Evolutionary conservation across 805 yeast species (phyloP), one percentile per base, ranked within the genome.

Genomic region (Henningerozyma blattae): DNA sequence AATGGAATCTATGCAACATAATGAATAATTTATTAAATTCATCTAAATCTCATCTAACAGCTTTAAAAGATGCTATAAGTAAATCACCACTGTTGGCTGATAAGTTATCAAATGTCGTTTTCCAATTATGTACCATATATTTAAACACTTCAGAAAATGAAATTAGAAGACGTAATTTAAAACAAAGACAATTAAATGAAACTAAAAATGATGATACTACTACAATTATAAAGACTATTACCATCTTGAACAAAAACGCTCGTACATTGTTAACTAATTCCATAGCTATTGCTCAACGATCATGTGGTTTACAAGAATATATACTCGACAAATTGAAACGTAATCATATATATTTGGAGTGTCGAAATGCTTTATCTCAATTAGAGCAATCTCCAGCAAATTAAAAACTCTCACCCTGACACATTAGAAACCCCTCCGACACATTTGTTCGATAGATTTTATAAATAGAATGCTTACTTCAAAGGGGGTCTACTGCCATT

Each of bases 241-340:
- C 34, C 1, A 34, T 49, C 4, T 34, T 54, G 27, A 28, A 40
- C 40, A 51, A 52, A 35, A 54, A 54, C 27, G 47, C 50, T 6
- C 34, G 31, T 18, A 45, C 48, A 3, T 37, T 50, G 14, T 35
- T 50, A 13, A 24, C 36, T 13, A 54, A 54, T 24, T 52, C 53
- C 1, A 35, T 34, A 7, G 41, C 33, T 18, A 48, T 49, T n/a
- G 45, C 57, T 3, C 43, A 50, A 28, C 34, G 34, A 30, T 39
- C 55, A 7, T 52, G 58, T 35, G 59, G 59, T 4, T 30, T 54
- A 18, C 47, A 48, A 35, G 59, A 54, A 32, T 44, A 41, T 25
- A 43, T 54, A 9, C 43, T 46, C 0, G 57, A 54, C 36, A 51
- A 50, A 28, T 37, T 54, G 31, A 47, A 46, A 31, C 38, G 59